Base-by-base conservation (phyloP, 306 rosid genomes). In the Glycyrrhiza uralensis region DNA sequence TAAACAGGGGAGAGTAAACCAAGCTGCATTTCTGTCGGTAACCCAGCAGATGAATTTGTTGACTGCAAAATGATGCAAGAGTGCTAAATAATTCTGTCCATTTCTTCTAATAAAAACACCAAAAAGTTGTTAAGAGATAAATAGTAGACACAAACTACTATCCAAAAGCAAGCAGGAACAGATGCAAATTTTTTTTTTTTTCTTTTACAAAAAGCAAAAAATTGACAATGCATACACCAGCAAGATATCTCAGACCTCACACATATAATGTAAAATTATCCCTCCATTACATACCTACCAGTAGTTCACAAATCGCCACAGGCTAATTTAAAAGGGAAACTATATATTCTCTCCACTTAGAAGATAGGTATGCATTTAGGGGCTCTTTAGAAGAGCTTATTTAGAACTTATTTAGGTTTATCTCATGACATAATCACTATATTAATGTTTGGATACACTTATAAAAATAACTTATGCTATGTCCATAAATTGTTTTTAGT, bases 1-100 rank as follows among this genome's bases (percentile, higher is more conserved):
- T 94, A 89, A 76, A 83, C 26, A 35, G 98, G 97, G 38, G 98
- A 87, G 44, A 91, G 69, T 74, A 87, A 75, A 74, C 97, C 96
- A 82, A 84, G 90, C 88, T 87, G 97, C 83, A 86, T 0, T 76
- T 91, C 91, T 52, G 83, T 77, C 3, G 89, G 89, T 75, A 89
- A 74, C 64, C 92, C 87, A 54, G 87, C 38, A 54, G 91, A 77
- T 17, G 97, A 79, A 83, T 86, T 94, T 80, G 90, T 17, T 20
- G 91, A 82, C 97, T 91, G 55, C 76, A 84, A 55, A 60, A 82
- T 69, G 24, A 58, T 60, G 76, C 50, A 62, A 41, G 44, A 65
- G 68, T 82, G 32, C 33, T 62, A 38, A 84, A 73, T 41, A 66
- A 7, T 30, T 55, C 11, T 32, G 39, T 18, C 51, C 35, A 69